These are phyloP conservation scores for Fagopyrum homotropicum DNA, from an alignment of 148 eudicot species.

Conservation along the genomic window DNA sequence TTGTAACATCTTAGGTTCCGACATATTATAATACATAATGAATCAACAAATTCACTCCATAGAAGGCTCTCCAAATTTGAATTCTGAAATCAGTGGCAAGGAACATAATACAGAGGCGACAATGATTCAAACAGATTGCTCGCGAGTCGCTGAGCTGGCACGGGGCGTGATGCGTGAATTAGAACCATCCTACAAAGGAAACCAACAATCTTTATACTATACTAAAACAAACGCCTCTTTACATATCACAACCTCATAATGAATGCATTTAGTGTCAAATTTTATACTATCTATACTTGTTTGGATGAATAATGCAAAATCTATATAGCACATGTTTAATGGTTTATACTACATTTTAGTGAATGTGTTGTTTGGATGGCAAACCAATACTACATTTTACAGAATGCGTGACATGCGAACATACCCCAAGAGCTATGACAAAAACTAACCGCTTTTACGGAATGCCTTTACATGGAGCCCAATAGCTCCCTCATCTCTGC, in stretches of 20 bases:
- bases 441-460: not conserved
- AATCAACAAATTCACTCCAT: not conserved
- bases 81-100: not conserved
- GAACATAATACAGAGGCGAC: no score
- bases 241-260: no score
- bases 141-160: not conserved
- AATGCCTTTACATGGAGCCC: constrained; percentile 49
- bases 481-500: constrained; percentile 75
- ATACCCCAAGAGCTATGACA: not conserved
- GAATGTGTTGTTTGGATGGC: no score
- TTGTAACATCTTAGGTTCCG: no score
- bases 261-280: no score
- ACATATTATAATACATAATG: no score
- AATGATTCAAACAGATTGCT: not conserved
- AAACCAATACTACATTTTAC: not conserved
- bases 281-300: no score
- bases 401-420: no score
- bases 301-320: no score
- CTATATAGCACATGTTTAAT: no score
- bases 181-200: not conserved
- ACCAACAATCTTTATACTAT: not conserved
- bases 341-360: no score
- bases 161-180: not conserved
- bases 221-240: no score
- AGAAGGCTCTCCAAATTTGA: not conserved